Base-by-base conservation (phyloP, 179 eudicot genomes). In the Heliamphora ciliata region DNA sequence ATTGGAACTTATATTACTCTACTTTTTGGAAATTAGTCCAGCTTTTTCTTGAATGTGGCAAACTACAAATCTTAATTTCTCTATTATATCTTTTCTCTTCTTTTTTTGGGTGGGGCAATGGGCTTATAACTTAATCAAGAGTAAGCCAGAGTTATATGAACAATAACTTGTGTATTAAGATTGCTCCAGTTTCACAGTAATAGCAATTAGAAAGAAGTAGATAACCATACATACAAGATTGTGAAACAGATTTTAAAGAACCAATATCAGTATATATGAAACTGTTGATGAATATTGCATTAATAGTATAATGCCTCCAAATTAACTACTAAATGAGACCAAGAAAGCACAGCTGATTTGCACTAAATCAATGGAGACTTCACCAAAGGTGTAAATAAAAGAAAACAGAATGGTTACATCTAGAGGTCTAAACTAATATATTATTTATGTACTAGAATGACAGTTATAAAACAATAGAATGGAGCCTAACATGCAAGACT, bases 401-500 rank as follows among this genome's bases (percentile, higher is more conserved):
- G 6, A 76, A n/a, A 58, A 77, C 3, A 24, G 15, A 2, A 67
- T 15, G 31, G 24, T 65, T 51, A 74, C 21, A 79, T 68, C 81
- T 50, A 46, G 58, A 21, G 61, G 60, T 40, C 73, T 47, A 51
- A 64, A 63, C 8, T 47, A 8, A 2, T 21, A 78, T 11, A 48
- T 4, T n/a, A 61, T 13, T 1, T 75, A 18, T 47, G 59, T 52
- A 55, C 48, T 51, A 40, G 75, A 82, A 24, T 8, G 54, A 76
- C 13, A 67, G 31, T 2, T 31, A 56, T 67, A 67, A 66, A 51
- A 47, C 68, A 67, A 74, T 67, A 82, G n/a, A 82, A 64, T 4
- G 69, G 14, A 31, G 10, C 56, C 67, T n/a, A 73, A 65, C 14
- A 71, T 11, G 31, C 7, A 77, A 69, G 18, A 77, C 31, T 6